A percentile compares a stretch with the other conserved stretches of the same genome.
phyloP scores from a whole-genome alignment of 2,329 filamentous ascomycete genomes.

The Penicillium occitanis region DNA sequence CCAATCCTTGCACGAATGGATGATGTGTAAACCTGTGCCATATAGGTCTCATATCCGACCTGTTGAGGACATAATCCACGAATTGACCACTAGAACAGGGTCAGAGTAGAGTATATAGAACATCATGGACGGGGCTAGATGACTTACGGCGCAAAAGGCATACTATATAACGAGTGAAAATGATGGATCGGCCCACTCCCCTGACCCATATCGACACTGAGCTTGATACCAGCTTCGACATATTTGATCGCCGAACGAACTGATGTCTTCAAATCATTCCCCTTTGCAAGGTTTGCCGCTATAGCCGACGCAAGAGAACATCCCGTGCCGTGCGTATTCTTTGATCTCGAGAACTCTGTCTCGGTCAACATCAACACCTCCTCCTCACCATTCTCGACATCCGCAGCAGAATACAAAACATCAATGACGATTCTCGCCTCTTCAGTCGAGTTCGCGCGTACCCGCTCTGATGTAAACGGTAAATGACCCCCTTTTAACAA shows the following conservation, averaged over 20 bases:
- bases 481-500: conserved; percentile 88
- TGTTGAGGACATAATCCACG: conserved; percentile 75
- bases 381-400: conserved; percentile 48
- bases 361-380: conserved; percentile 61
- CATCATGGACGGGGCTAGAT: not conserved
- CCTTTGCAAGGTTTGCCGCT: conserved; percentile 60
- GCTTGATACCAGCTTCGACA: conserved; percentile 61
- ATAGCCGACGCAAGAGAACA: conserved; percentile 84
- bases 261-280: conserved; percentile 50
- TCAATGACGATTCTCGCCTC: conserved; percentile 72
- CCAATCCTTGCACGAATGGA: conserved; percentile 75
- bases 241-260: conserved; percentile 59
- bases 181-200: conserved; percentile 67
- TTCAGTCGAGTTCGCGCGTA: conserved; percentile 57
- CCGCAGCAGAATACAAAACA: conserved; percentile 59
- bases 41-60: conserved; percentile 68
- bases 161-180: conserved; percentile 61
- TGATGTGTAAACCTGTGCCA: conserved; percentile 81
- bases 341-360: conserved; percentile 68
- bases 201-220: conserved; percentile 55
- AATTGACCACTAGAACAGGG: conserved; percentile 64
- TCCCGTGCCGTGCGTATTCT: conserved; percentile 90
- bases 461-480: conserved; percentile 67
- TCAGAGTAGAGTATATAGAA: conserved; percentile 7
- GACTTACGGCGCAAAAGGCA: conserved; percentile 59